Evolutionary conservation across 2,329 filamentous ascomycete genomes (phyloP).

Genomic region (Torrubiellomyces zombiae): DNA sequence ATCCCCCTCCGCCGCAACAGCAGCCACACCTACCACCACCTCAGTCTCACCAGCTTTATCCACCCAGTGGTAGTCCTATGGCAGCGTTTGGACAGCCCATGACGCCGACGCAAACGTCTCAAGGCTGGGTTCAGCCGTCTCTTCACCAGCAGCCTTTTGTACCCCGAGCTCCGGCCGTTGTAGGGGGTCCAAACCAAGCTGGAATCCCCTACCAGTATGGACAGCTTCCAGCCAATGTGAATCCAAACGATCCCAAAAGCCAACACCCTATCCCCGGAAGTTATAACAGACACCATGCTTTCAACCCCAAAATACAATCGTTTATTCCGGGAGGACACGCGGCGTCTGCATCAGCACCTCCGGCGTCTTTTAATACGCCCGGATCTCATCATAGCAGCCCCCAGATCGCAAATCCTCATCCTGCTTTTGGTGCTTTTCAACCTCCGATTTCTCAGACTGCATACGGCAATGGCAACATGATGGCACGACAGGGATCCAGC

Average conservation of each 20-base stretch:
- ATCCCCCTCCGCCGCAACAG: constrained; percentile 14
- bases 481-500: constrained; percentile 40
- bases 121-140: constrained; percentile 19
- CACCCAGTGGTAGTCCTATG: constrained; percentile 17
- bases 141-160: constrained; percentile 16
- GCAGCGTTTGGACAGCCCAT: constrained; percentile 18
- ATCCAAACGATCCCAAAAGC: constrained; percentile 54
- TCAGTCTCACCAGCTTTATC: constrained; percentile 15
- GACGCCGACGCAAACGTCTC: constrained; percentile 13
- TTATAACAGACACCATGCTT: constrained; percentile 60
- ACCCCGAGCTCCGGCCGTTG: constrained; percentile 11
- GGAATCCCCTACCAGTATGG: constrained; percentile 56
- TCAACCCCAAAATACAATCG: constrained; percentile 87
- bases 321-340: constrained; percentile 54
- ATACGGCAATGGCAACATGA: constrained; percentile 33
- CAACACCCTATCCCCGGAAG: constrained; percentile 76
- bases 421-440: constrained; percentile 32
- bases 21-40: constrained; percentile 13
- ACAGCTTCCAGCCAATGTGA: constrained; percentile 54
- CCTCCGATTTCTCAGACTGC: constrained; percentile 27
- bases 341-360: constrained; percentile 30
- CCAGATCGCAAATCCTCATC: constrained; percentile 33
- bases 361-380: constrained; percentile 29
- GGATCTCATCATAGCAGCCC: constrained; percentile 36
- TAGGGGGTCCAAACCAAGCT: constrained; percentile 14